A percentile compares a stretch with the other conserved stretches of the same genome.
Evolutionary conservation across 352 stramenopile genomes (phyloP).

Genomic region (Globisporangium nodosum): DNA sequence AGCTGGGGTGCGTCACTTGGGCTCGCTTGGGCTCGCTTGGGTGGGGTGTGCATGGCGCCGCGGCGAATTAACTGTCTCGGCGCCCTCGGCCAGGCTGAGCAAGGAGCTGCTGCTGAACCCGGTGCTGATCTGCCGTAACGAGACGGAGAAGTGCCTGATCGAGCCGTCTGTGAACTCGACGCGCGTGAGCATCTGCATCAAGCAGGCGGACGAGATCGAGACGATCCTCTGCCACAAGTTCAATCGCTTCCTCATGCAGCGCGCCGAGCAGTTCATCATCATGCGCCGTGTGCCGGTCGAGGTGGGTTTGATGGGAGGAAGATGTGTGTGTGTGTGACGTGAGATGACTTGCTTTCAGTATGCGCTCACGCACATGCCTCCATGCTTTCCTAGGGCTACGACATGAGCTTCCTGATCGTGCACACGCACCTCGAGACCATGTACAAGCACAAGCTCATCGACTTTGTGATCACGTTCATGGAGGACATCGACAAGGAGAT

Average conservation of each 20-base stretch:
- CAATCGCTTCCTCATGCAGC: constrained; percentile 95
- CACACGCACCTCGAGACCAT: constrained; percentile 93
- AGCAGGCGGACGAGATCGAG: constrained; percentile 94
- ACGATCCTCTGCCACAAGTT: constrained; percentile 94
- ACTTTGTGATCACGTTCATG: constrained; percentile 98
- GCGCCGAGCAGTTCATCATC: constrained; percentile 94
- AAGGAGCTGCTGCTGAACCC: constrained; percentile 94
- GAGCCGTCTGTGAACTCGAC: constrained; percentile 95
- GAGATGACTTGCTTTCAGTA: background rate
- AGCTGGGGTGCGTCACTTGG: constrained; percentile 64
- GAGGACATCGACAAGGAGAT: constrained; percentile 98
- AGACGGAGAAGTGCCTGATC: constrained; percentile 92
- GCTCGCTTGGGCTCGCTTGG: background rate
- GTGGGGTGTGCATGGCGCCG: too few relatives aligned
- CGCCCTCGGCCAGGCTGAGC: constrained; percentile 49
- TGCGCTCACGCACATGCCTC: background rate
- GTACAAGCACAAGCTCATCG: constrained; percentile 96
- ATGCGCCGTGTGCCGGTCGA: constrained; percentile 90
- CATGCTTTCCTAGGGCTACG: constrained; percentile 70
- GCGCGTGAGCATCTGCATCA: constrained; percentile 94
- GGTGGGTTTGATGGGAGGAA: constrained; percentile 10
- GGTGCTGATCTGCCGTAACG: constrained; percentile 91
- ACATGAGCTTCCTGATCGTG: constrained; percentile 95
- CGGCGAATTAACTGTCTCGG: background rate
- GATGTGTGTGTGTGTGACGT: background rate